phyloP scores from a whole-genome alignment of 2,329 filamentous ascomycete species.

The Xylariaceae sp. region DNA sequence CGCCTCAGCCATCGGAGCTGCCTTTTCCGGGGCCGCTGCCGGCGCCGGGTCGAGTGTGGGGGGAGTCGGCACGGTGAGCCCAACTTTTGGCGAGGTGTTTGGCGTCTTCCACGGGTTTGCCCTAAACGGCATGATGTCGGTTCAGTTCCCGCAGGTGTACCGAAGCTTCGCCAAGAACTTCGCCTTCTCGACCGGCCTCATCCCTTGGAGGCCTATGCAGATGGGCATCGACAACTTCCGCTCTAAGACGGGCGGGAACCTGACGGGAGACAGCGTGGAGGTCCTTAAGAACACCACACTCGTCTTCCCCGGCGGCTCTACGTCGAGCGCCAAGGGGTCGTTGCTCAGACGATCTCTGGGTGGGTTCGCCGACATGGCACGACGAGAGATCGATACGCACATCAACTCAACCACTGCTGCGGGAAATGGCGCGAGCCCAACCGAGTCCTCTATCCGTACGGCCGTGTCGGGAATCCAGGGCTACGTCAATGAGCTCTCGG shows the following conservation, averaged over 20 bases:
- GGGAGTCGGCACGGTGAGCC: conserved; percentile 63
- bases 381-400: conserved; percentile 47
- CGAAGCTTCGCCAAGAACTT: conserved; percentile 90
- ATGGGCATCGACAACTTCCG: conserved; percentile 79
- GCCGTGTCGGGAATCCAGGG: conserved; percentile 72
- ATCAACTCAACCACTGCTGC: conserved; percentile 35
- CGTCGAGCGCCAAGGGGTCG: conserved; percentile 36
- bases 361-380: conserved; percentile 43
- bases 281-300: conserved; percentile 72
- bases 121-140: conserved; percentile 93
- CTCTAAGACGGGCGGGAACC: conserved; percentile 73
- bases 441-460: conserved; percentile 35
- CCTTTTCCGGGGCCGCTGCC: conserved; percentile 49
- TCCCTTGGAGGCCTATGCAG: conserved; percentile 80
- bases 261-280: conserved; percentile 71
- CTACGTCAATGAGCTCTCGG: conserved; percentile 75
- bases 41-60: conserved; percentile 48
- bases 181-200: conserved; percentile 78
- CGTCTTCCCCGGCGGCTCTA: conserved; percentile 59
- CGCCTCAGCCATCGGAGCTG: conserved; percentile 60
- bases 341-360: conserved; percentile 51
- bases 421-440: conserved; percentile 15
- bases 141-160: conserved; percentile 82
- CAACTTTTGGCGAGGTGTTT: conserved; percentile 79
- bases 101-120: conserved; percentile 92